Evolutionary conservation across 331 rosid genomes (phyloP), one percentile per base, ranked within the genome.

Genomic region (Quercus phellos): DNA sequence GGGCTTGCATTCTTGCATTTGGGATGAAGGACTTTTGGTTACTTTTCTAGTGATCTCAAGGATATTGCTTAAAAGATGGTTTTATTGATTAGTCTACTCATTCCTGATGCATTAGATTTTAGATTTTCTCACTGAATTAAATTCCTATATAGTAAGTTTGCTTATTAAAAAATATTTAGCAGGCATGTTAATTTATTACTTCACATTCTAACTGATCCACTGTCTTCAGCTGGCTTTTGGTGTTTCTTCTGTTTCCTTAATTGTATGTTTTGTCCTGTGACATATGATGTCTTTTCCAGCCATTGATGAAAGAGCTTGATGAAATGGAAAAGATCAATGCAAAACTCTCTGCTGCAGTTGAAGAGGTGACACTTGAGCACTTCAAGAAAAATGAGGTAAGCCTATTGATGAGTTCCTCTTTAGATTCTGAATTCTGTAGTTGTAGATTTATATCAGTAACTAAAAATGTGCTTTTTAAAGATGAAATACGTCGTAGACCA

Each of bases 301-400:
- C 96, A 61, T 83, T 94, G 81, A 94, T 92, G 99, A 94, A 94
- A 87, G 99, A 94, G 88, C 98, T 94, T 17, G 99, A 94, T 75
- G 99, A 94, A 82, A 94, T 92, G 98, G 99, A 94, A 79, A 94
- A 92, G 90, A 87, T 91, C 42, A 94, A 94, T 32, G 90, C 90
- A 42, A 91, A 86, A 86, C 97, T 94, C 79, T 88, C 99, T 46
- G 87, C 92, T 82, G 91, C 97, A 16, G 97, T 94, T 72, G 99
- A 94, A 86, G 99, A 92, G 81, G 99, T 92, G 88, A 92, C 98
- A 6, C 84, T 88, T 50, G 99, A 94, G 92, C 99, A 90, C 85
- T 91, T 89, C 42, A 91, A 91, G 90, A 92, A 94, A 83, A 94
- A 89, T 63, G 99, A 92, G 98, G 99, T 94, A 84, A 79, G 51